phyloP scores from a whole-genome alignment of 2,329 filamentous ascomycete genomes.

The Plectosphaerella cucumerina region DNA sequence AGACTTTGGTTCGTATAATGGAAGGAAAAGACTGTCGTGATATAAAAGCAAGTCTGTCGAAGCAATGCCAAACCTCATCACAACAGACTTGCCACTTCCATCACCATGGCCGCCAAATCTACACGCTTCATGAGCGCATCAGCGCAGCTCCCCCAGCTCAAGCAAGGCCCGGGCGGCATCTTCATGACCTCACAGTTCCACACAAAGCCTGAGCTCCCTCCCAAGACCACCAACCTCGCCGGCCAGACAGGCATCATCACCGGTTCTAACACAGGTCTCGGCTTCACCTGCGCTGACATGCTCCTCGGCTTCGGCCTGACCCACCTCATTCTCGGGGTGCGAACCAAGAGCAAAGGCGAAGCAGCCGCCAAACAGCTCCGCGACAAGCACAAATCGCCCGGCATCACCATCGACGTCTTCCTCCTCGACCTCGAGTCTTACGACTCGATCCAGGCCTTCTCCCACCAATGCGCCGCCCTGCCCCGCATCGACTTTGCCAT shows the following conservation, averaged over 20 bases:
- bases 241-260: constrained; percentile 39
- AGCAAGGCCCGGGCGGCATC: background rate
- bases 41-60: background rate
- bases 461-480: constrained; percentile 9
- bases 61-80: background rate
- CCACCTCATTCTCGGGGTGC: constrained; percentile 37
- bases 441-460: constrained; percentile 16
- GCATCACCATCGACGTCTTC: constrained; percentile 1
- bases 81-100: background rate
- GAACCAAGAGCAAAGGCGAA: constrained; percentile 32
- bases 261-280: constrained; percentile 39
- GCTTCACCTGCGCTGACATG: constrained; percentile 35
- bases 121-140: background rate
- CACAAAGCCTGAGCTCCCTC: constrained; percentile 15
- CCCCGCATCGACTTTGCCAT: constrained; percentile 20
- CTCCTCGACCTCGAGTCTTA: constrained; percentile 20
- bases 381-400: constrained; percentile 14
- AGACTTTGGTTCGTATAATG: too few species aligned
- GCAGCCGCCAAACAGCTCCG: constrained; percentile 27
- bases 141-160: background rate
- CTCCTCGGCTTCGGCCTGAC: constrained; percentile 30
- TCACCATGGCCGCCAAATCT: background rate
- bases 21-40: background rate
- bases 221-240: constrained; percentile 15
- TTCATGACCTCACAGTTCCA: constrained; percentile 23